Percentiles rank a stretch among this genome's conserved stretches.
Conservation (phyloP, 768 basidiomycete genomes). For the Pleurotus pulmonarius region DNA sequence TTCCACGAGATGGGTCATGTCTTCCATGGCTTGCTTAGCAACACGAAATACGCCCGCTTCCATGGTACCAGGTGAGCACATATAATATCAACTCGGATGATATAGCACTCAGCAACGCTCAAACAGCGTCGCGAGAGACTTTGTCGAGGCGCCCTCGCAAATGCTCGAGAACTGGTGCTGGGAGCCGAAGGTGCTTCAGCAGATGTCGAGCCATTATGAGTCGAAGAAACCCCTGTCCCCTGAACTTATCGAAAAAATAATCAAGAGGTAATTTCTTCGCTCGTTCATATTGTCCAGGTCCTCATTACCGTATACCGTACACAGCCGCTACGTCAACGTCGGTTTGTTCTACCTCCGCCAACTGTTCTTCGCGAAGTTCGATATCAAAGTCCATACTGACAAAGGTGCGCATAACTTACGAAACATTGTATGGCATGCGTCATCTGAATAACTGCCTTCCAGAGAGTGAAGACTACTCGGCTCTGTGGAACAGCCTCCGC, state of each 20-base stretch:
- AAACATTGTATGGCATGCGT: background rate
- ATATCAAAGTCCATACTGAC: slow-evolving; percentile 71
- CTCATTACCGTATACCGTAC: background rate
- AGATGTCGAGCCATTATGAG: slow-evolving; percentile 80
- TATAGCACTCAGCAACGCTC: background rate
- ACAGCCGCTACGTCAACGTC: slow-evolving; percentile 73
- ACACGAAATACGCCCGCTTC: slow-evolving; percentile 71
- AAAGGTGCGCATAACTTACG: slow-evolving; percentile 37
- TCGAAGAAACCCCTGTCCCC: slow-evolving; percentile 66
- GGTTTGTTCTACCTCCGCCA: slow-evolving; percentile 82
- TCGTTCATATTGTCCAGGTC: background rate
- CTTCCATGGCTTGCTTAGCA: slow-evolving; percentile 66
- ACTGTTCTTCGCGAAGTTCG: slow-evolving; percentile 80
- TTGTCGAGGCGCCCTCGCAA: slow-evolving; percentile 88
- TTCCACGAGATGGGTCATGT: slow-evolving; percentile 89
- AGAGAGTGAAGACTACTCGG: slow-evolving; percentile 71
- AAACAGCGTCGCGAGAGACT: slow-evolving; percentile 65
- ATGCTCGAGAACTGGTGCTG: slow-evolving; percentile 96
- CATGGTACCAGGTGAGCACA: slow-evolving; percentile 64
- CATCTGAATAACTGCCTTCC: background rate
- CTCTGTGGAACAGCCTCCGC: slow-evolving; percentile 72
- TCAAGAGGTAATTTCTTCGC: slow-evolving; percentile 54
- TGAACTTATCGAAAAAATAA: slow-evolving; percentile 74
- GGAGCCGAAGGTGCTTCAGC: slow-evolving; percentile 72
- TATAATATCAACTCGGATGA: background rate